A percentile compares a stretch with the other conserved stretches of the same genome.
Conservation (phyloP, 192 early-diverging fungal genomes). For the Gryganskiella cystojenkinii region DNA sequence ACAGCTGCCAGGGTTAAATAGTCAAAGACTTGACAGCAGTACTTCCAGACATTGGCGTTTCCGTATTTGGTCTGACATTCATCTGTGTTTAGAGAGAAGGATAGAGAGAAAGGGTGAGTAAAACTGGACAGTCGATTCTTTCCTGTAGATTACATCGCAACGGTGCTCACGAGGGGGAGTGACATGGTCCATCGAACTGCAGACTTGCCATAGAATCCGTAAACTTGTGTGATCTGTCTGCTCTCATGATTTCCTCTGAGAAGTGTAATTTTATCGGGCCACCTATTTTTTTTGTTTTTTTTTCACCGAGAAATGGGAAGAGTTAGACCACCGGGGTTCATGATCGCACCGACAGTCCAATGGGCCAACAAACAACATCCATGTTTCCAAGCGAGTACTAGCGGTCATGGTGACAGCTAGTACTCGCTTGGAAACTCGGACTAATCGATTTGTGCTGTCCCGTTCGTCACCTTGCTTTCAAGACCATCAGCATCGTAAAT, state of each 20-base stretch:
- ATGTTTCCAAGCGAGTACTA: too few relatives aligned
- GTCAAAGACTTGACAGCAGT: slow-evolving; percentile 95
- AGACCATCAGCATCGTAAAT: slow-evolving; percentile 90
- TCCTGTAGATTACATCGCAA: too few relatives aligned
- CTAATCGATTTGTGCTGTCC: too few relatives aligned
- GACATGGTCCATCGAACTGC: too few relatives aligned
- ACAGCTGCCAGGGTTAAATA: slow-evolving; percentile 92
- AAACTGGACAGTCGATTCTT: too few relatives aligned
- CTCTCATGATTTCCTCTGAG: slow-evolving; percentile 98
- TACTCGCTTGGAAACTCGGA: too few relatives aligned
- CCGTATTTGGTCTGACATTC: slow-evolving; percentile 96
- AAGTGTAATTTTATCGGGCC: slow-evolving; percentile 96
- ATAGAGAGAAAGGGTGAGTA: not conserved
- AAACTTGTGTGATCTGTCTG: slow-evolving; percentile 96
- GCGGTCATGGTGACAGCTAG: too few relatives aligned
- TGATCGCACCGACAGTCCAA: too few relatives aligned
- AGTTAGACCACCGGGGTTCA: too few relatives aligned
- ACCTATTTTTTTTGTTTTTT: slow-evolving; percentile 58
- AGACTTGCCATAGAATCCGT: slow-evolving; percentile 87
- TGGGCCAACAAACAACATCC: too few relatives aligned
- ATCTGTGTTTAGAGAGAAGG: slow-evolving; percentile 58
- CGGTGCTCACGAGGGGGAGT: too few relatives aligned
- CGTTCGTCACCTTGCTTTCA: slow-evolving; percentile 98
- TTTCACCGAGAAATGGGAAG: slow-evolving; percentile 3
- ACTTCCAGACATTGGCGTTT: slow-evolving; percentile 96